phyloP scores from a whole-genome alignment of 2,329 filamentous ascomycete species.

The Diplodia intermedia region DNA sequence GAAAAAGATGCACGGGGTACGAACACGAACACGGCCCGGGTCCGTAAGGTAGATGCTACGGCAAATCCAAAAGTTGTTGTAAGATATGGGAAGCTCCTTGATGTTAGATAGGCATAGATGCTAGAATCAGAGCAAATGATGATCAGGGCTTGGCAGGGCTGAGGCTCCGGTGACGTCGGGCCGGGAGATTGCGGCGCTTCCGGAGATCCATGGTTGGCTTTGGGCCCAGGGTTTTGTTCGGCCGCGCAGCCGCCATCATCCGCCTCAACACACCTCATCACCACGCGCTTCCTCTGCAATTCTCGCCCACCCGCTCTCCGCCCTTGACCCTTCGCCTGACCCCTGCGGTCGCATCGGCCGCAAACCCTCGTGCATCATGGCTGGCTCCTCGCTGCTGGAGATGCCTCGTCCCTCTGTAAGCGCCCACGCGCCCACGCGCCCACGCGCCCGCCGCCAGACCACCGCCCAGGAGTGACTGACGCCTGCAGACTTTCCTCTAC shows the following conservation, averaged over 20 bases:
- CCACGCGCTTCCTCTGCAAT: slow-evolving; percentile 15
- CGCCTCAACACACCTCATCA: slow-evolving; percentile 20
- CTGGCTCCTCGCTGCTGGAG: slow-evolving; percentile 40
- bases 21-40: slow-evolving; percentile 3
- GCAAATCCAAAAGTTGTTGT: not conserved
- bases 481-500: slow-evolving; percentile 77
- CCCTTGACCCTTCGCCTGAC: not conserved
- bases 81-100: not conserved
- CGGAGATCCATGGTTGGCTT: not conserved
- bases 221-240: slow-evolving; percentile 27
- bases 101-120: not conserved
- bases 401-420: slow-evolving; percentile 50
- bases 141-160: slow-evolving; percentile 26
- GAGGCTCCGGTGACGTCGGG: slow-evolving; percentile 11
- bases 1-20: not conserved
- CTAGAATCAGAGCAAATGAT: not conserved
- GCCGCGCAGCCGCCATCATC: slow-evolving; percentile 24
- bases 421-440: slow-evolving; percentile 36
- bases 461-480: slow-evolving; percentile 35
- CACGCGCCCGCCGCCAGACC: slow-evolving; percentile 21
- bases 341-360: slow-evolving; percentile 17
- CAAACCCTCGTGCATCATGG: slow-evolving; percentile 13
- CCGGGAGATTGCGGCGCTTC: slow-evolving; percentile 29
- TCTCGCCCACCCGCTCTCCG: not conserved
- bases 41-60: not conserved